A percentile compares a stretch with the other conserved stretches of the same genome.
phyloP scores from a whole-genome alignment of 2,329 filamentous ascomycete species.

The Lasiodiplodia sp. region DNA sequence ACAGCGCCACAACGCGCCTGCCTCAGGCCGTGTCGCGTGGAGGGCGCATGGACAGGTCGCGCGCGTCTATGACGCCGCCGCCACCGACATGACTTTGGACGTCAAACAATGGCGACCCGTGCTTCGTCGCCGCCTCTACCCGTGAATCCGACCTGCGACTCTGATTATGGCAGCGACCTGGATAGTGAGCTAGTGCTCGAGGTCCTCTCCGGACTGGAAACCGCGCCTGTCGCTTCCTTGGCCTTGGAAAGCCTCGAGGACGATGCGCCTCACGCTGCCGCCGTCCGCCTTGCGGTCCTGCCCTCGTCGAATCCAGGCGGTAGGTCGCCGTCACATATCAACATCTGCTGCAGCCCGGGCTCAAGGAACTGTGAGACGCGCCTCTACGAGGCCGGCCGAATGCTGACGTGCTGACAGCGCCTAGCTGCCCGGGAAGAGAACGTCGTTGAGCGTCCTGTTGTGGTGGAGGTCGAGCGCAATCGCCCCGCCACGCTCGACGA shows the following conservation, averaged over 20 bases:
- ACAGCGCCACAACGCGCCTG: background rate
- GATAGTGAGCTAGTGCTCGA: constrained; percentile 60
- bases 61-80: constrained; percentile 21
- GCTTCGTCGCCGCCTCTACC: background rate
- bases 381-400: background rate
- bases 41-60: background rate
- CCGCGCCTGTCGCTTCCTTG: constrained; percentile 41
- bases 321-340: constrained; percentile 40
- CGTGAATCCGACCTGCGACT: background rate
- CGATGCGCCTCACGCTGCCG: constrained; percentile 30
- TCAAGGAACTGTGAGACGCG: constrained; percentile 42
- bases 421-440: constrained; percentile 40
- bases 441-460: background rate
- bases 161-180: constrained; percentile 70
- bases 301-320: background rate
- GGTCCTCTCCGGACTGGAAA: constrained; percentile 56
- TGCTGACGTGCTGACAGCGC: constrained; percentile 52
- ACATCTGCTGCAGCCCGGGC: constrained; percentile 52
- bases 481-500: constrained; percentile 35
- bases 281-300: background rate
- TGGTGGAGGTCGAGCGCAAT: constrained; percentile 22
- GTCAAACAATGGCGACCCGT: constrained; percentile 15
- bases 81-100: background rate
- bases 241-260: constrained; percentile 37
- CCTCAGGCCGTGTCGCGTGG: constrained; percentile 8